Evolutionary conservation across 2,329 filamentous ascomycete genomes (phyloP).

Genomic region (Fusarium sp.): DNA sequence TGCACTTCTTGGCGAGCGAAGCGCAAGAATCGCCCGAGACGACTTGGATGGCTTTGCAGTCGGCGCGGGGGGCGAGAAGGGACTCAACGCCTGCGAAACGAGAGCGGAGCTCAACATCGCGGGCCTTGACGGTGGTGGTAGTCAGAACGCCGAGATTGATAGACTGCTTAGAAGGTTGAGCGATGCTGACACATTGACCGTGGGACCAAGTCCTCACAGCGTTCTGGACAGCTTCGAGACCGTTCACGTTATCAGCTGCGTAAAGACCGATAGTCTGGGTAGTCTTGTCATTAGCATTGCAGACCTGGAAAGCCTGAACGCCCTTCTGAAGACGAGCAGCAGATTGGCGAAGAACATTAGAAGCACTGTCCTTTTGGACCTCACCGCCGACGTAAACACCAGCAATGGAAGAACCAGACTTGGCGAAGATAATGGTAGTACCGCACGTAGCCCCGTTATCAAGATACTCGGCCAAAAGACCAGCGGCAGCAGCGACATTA

Average conservation of each 20-base stretch:
- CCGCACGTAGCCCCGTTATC: slow-evolving; percentile 31
- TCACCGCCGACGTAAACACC: slow-evolving; percentile 38
- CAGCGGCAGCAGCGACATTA: slow-evolving; percentile 12
- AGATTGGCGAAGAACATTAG: slow-evolving; percentile 19
- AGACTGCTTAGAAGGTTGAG: not conserved
- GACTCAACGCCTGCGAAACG: slow-evolving; percentile 23
- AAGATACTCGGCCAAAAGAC: slow-evolving; percentile 34
- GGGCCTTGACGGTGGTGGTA: slow-evolving; percentile 21
- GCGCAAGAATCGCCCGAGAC: slow-evolving; percentile 49
- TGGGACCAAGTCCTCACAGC: slow-evolving; percentile 35
- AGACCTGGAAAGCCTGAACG: slow-evolving; percentile 31
- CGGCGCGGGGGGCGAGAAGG: slow-evolving; percentile 28
- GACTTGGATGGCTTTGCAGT: slow-evolving; percentile 44
- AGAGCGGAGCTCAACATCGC: slow-evolving; percentile 26
- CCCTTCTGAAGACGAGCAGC: slow-evolving; percentile 24
- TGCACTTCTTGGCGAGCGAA: slow-evolving; percentile 50
- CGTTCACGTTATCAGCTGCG: slow-evolving; percentile 22
- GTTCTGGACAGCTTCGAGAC: slow-evolving; percentile 21
- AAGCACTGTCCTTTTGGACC: slow-evolving; percentile 36
- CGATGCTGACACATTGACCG: slow-evolving; percentile 29
- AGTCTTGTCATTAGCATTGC: slow-evolving; percentile 28
- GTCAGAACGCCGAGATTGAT: slow-evolving; percentile 30
- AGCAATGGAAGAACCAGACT: slow-evolving; percentile 34
- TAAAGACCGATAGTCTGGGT: slow-evolving; percentile 35
- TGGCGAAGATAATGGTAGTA: slow-evolving; percentile 38